Evolutionary conservation across 495 filamentous ascomycete species (phyloP).

Genomic region (Penicillium waksmanii): DNA sequence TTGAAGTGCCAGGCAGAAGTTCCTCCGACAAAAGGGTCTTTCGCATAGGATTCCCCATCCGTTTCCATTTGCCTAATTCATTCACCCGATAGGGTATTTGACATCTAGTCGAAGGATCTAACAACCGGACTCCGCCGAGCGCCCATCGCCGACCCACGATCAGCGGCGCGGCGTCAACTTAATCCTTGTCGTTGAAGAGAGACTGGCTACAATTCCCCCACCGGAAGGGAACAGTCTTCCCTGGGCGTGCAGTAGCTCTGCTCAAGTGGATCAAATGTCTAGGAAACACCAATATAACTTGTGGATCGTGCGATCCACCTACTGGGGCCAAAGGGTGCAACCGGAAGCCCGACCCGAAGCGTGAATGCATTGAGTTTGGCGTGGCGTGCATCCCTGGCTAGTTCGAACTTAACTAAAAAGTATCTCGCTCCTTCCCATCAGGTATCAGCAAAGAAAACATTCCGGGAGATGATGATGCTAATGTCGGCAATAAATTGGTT

Average conservation of each 20-base stretch:
- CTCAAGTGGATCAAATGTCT: neutral
- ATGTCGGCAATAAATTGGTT: neutral
- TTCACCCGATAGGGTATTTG: neutral
- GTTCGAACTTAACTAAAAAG: neutral
- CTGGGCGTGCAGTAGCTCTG: neutral
- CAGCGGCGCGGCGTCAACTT: slow-evolving; percentile 5
- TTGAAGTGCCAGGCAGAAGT: too few relatives aligned
- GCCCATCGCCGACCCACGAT: slow-evolving; percentile 4
- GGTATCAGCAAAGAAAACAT: neutral
- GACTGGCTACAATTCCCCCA: too few relatives aligned
- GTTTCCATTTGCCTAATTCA: slow-evolving; percentile 2
- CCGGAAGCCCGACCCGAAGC: neutral
- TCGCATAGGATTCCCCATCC: neutral
- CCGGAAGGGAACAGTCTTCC: neutral
- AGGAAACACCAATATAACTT: neutral
- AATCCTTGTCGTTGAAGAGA: slow-evolving; percentile 1
- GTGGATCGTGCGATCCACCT: neutral
- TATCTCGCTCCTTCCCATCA: neutral
- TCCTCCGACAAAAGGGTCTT: neutral
- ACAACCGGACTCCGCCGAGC: slow-evolving; percentile 11
- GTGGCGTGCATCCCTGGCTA: slow-evolving; percentile 10
- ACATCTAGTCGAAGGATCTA: neutral
- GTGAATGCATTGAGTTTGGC: slow-evolving; percentile 10
- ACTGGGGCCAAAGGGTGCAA: neutral
- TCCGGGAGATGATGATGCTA: neutral